Base-by-base conservation (phyloP, 352 stramenopile genomes). In the Thalassiosira exigua region DNA sequence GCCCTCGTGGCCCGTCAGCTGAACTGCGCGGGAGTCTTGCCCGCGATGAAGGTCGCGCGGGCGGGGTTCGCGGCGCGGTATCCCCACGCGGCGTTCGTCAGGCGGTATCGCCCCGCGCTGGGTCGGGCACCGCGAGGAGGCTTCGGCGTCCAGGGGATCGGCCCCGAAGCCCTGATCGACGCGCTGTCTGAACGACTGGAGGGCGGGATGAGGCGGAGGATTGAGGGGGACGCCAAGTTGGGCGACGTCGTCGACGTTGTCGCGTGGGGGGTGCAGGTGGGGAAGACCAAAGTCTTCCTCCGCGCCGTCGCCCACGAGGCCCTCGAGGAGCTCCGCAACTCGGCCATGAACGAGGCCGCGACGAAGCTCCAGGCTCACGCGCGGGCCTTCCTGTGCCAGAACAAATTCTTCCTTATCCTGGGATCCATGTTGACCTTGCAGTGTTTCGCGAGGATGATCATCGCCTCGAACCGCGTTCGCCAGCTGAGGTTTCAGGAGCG, bases 41-140 rank as follows among this genome's bases (percentile, higher is more conserved):
- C 98, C 87, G 96, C 96, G 4, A 95, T 99, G 50, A 93, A 95
- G 41, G 96, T 99, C 11, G 96, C 97, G 69, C 94, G 96, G 21
- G 87, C 95, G 36, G 97, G 97, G 0, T 99, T 98, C 83, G 95
- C 96, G 7, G 96, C 98, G 69, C 94, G 97, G 72, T 96, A 97
- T 52, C 89, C 88, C 36, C 97, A 99, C 80, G 79, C 95, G 65
- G 89, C 96, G 68, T 98, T 98, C 62, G 78, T 96, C 32, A 32
- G 76, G 26, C 67, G 88, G 17, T 95, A 93, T 79, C 75, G 74
- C 36, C 36, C 14, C 14, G 14, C 36, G 7, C 36, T 44, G n/a
- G n/a, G n/a, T n/a, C n/a, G n/a, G n/a, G n/a, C n/a, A n/a, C n/a
- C n/a, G n/a, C n/a, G n/a, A n/a, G n/a, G n/a, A n/a, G n/a, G n/a